phyloP scores from a whole-genome alignment of 495 filamentous ascomycete genomes.

The Choiromyces venosus region DNA sequence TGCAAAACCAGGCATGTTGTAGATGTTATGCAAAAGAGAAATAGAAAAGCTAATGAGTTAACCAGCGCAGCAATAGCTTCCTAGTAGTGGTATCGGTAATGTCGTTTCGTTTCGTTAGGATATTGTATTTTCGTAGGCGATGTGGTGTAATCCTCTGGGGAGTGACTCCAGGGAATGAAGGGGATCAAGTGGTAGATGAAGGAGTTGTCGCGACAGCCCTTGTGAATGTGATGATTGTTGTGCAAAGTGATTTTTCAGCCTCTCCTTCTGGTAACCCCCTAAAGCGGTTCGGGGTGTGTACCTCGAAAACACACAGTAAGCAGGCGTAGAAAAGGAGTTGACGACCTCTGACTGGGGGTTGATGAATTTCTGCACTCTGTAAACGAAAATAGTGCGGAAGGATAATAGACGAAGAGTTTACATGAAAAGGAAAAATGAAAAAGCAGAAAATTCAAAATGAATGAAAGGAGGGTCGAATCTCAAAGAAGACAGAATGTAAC shows the following conservation, averaged over 20 bases:
- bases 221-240: conserved; percentile 11
- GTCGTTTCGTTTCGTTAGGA: conserved; percentile 13
- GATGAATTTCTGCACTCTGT: neutral
- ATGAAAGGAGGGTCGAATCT: neutral
- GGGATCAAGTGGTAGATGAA: conserved; percentile 5
- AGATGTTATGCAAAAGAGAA: conserved; percentile 7
- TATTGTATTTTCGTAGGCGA: conserved; percentile 5
- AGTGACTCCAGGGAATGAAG: neutral
- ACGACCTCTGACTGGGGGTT: neutral
- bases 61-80: conserved; percentile 3
- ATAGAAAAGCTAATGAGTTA: conserved; percentile 13
- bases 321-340: neutral
- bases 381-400: neutral
- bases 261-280: conserved; percentile 28
- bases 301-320: conserved; percentile 24
- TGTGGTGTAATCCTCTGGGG: neutral
- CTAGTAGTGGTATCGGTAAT: conserved; percentile 3
- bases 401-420: neutral
- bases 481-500: neutral
- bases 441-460: neutral
- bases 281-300: conserved; percentile 14
- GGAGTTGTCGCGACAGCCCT: conserved; percentile 17
- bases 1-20: conserved; percentile 58
- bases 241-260: conserved; percentile 27
- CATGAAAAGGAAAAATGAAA: neutral